Evolutionary conservation across 140 eudicot species (phyloP).

Genomic region (Senecio squalidus): DNA sequence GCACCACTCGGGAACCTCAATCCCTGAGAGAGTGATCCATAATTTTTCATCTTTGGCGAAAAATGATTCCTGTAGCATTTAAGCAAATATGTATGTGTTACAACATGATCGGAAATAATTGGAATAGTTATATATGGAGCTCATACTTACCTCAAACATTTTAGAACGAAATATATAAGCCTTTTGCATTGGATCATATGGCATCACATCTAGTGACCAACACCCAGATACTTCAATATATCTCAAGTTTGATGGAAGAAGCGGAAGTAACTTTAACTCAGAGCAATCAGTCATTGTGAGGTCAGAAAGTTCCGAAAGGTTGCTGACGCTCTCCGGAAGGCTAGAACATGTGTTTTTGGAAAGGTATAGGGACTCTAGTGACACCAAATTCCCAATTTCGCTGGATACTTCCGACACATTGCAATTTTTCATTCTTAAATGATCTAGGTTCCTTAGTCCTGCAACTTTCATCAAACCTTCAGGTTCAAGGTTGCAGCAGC

Average conservation of each 20-base stretch:
- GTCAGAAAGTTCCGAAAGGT: not conserved
- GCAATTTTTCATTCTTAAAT: not conserved
- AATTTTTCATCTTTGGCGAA: not conserved
- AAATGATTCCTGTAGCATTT: not conserved
- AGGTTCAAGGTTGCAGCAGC: not conserved
- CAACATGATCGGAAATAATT: not conserved
- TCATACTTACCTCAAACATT: not conserved
- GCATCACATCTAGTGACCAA: not conserved
- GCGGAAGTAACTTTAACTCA: not conserved
- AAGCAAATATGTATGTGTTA: not conserved
- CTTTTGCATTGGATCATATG: not conserved
- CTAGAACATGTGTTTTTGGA: slow-evolving; percentile 9
- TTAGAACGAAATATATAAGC: not conserved
- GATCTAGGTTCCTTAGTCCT: not conserved
- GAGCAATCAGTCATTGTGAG: not conserved
- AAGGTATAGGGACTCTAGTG: not conserved
- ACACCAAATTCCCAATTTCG: slow-evolving; percentile 1
- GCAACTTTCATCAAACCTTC: slow-evolving; percentile 3
- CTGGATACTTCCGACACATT: not conserved
- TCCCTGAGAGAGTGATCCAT: not conserved
- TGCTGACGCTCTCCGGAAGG: slow-evolving; percentile 5
- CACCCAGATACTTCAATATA: not conserved
- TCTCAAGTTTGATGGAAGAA: not conserved
- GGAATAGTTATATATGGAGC: no score
- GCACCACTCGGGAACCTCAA: slow-evolving; percentile 1